phyloP scores from a whole-genome alignment of 1,284 basidiomycete genomes.

The Trametes hirsuta region DNA sequence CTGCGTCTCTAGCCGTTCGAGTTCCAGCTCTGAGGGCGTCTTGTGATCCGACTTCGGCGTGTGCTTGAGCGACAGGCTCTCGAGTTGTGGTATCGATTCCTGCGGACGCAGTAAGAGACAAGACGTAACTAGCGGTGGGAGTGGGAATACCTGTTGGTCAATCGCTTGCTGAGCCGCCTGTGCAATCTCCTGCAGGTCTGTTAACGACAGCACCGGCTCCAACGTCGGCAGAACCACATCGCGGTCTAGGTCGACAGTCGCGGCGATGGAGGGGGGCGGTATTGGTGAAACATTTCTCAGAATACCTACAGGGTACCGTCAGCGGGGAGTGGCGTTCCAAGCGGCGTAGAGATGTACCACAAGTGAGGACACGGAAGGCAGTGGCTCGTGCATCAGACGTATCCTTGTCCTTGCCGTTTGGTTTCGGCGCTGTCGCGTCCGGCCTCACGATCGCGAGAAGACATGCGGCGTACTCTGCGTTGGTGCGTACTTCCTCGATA shows the following conservation, averaged over 20 bases:
- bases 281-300: conserved; percentile 77
- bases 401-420: conserved; percentile 51
- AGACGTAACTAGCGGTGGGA: conserved; percentile 2
- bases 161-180: conserved; percentile 58
- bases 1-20: conserved; percentile 75
- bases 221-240: conserved; percentile 77
- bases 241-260: conserved; percentile 69
- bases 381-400: conserved; percentile 51
- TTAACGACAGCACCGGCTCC: conserved; percentile 65
- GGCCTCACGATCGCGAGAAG: conserved; percentile 69
- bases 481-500: conserved; percentile 61
- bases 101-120: conserved; percentile 5
- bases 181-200: conserved; percentile 60
- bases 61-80: conserved; percentile 61
- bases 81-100: conserved; percentile 51
- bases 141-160: conserved; percentile 49
- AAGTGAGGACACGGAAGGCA: conserved; percentile 68
- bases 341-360: conserved; percentile 51
- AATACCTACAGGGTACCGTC: conserved; percentile 53
- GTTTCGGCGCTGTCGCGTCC: conserved; percentile 35
- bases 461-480: conserved; percentile 68
- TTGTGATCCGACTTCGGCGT: conserved; percentile 75
- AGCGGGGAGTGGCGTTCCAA: conserved; percentile 4
- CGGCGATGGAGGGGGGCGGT: conserved; percentile 63
- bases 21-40: conserved; percentile 64